phyloP scores from a whole-genome alignment of 371 early-diverging fungal species.

The Syncephalastrum contaminatum region DNA sequence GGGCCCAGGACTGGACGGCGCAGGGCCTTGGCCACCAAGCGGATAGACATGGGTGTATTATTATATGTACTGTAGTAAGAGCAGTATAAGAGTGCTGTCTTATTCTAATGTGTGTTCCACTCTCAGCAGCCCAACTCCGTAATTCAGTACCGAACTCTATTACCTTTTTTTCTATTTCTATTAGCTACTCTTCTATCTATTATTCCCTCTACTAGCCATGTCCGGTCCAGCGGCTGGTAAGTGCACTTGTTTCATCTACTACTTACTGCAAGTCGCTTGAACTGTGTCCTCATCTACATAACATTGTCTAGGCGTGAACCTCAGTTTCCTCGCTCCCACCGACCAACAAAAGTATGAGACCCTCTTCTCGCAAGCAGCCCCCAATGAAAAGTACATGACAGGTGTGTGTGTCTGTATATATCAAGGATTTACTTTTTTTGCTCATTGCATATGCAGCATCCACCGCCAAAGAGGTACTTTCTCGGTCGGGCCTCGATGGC shows the following conservation, averaged over 20 bases:
- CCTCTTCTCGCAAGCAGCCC: constrained; percentile 40
- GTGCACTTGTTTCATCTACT: not conserved
- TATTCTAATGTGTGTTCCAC: not conserved
- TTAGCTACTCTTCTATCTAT: not conserved
- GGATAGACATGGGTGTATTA: not conserved
- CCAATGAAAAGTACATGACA: constrained; percentile 25
- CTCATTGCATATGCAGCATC: constrained; percentile 20
- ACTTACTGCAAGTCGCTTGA: too few species aligned
- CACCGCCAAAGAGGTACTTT: constrained; percentile 42
- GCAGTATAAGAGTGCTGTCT: not conserved
- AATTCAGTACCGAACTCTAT: not conserved
- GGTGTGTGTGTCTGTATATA: constrained; percentile 17
- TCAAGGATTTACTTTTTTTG: not conserved
- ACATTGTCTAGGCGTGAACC: constrained; percentile 24
- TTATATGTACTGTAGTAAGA: not conserved
- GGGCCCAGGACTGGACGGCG: not conserved
- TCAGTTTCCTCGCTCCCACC: constrained; percentile 44
- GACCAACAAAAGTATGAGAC: constrained; percentile 48
- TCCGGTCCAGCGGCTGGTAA: constrained; percentile 7
- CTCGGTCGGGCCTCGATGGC: constrained; percentile 42
- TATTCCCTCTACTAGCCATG: constrained; percentile 1
- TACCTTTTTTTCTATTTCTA: not conserved
- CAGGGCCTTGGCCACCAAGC: not conserved
- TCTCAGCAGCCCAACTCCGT: not conserved
- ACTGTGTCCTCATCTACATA: too few species aligned